Evolutionary conservation across 2,329 filamentous ascomycete species (phyloP), one percentile per base, ranked within the genome.

Genomic region (Microsporum ferrugineum): DNA sequence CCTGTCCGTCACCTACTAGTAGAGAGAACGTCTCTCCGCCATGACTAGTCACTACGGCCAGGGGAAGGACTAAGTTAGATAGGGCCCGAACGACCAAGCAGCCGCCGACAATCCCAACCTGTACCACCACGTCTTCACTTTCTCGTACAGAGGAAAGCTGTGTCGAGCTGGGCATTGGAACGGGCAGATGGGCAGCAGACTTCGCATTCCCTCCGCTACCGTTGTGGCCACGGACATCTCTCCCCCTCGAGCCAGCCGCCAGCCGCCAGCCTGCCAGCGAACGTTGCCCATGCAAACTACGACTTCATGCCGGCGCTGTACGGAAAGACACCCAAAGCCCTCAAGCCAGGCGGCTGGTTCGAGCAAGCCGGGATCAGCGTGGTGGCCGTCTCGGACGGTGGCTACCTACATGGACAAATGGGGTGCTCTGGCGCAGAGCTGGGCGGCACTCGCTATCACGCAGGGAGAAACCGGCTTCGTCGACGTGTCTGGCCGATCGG

Each of bases 121-220:
- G 10, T 67, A 72, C 27, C 71, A 75, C 60, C 71, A 71, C 33
- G 67, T 76, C 60, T 70, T 71, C 58, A 72, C 70, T n/a, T 71
- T 76, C 8, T 66, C 69, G 0, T 62, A 76, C n/a, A 70, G 70
- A 31, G 69, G 72, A 23, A 68, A 69, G n/a, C 70, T 76, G 1
- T 71, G 68, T 55, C 68, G 80, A 82, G 66, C 69, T 81, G 17
- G 80, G 79, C 2, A 82, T 79, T 0, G 79, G 79, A 12, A 80
- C 77, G 0, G 64, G 64, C 8, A 67, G 69, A 57, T 73, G 71
- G 71, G 65, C 71, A 12, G 69, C 70, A 7, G 72, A 76, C 57
- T 68, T 68, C 56, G 67, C 66, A 2, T 67, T 60, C 84, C 84
- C 2, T 68, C 77, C 4, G 75, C 84, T 1, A 71, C 79, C 62